These are phyloP conservation scores for Apiospora kogelbergensis DNA, from an alignment of 2,329 filamentous ascomycete species.

Conservation along the genomic window DNA sequence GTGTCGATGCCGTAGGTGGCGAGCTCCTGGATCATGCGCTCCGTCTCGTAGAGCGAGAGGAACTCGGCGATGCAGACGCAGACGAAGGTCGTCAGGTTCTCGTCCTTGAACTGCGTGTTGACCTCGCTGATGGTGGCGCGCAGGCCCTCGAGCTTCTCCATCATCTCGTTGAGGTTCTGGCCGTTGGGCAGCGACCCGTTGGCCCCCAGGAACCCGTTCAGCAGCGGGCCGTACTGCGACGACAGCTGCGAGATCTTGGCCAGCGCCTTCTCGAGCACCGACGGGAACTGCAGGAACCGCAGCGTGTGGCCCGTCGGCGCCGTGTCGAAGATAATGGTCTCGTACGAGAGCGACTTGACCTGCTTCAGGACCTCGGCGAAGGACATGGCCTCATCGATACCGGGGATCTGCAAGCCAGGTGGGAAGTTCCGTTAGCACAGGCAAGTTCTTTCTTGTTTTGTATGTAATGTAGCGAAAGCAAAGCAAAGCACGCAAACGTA, in stretches of 20 bases:
- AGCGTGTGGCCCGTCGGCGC: conserved; percentile 97
- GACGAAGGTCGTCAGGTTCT: conserved; percentile 92
- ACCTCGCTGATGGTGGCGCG: conserved; percentile 93
- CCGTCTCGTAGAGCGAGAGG: conserved; percentile 93
- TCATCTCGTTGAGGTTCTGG: conserved; percentile 88
- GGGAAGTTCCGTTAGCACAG: neutral
- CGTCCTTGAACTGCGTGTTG: conserved; percentile 97
- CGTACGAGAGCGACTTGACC: conserved; percentile 97
- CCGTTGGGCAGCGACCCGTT: conserved; percentile 78
- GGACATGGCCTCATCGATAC: conserved; percentile 99
- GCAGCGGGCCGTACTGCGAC: conserved; percentile 89
- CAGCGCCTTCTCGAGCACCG: conserved; percentile 97
- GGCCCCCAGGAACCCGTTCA: conserved; percentile 87
- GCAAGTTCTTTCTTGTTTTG: neutral
- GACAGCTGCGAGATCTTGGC: conserved; percentile 94
- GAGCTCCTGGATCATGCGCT: conserved; percentile 99
- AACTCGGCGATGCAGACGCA: conserved; percentile 99
- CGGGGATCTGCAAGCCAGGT: conserved; percentile 69
- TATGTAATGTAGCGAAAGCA: neutral
- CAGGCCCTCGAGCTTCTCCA: conserved; percentile 91
- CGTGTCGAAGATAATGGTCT: conserved; percentile 98
- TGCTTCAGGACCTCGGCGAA: conserved; percentile 99
- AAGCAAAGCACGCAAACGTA: too few species aligned
- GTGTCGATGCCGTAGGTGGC: conserved; percentile 93
- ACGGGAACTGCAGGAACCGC: conserved; percentile 97